phyloP scores from a whole-genome alignment of 192 early-diverging fungal species.

The Allomyces macrogynus region DNA sequence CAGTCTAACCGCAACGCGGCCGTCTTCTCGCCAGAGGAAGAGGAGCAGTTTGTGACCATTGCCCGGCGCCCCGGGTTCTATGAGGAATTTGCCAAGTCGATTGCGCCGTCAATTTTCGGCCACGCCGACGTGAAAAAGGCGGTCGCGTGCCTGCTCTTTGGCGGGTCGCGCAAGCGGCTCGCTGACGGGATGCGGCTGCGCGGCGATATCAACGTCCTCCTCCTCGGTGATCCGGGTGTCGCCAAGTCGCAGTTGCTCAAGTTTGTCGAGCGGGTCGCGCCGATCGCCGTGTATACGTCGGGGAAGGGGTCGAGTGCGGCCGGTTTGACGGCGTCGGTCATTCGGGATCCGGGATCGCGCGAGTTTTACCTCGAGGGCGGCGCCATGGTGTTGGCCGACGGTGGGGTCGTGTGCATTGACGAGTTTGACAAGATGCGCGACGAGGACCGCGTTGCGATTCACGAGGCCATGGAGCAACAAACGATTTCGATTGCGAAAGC shows the following conservation, averaged over 20 bases:
- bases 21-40: slow-evolving; percentile 74
- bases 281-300: slow-evolving; percentile 96
- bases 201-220: slow-evolving; percentile 93
- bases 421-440: slow-evolving; percentile 99
- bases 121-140: slow-evolving; percentile 91
- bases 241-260: slow-evolving; percentile 96
- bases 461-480: slow-evolving; percentile 99
- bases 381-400: slow-evolving; percentile 97
- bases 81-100: slow-evolving; percentile 70
- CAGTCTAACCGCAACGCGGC: slow-evolving; percentile 23
- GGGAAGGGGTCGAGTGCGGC: slow-evolving; percentile 97
- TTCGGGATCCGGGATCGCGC: slow-evolving; percentile 72
- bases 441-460: slow-evolving; percentile 97
- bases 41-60: slow-evolving; percentile 77
- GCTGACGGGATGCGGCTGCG: slow-evolving; percentile 92
- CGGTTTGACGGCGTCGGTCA: slow-evolving; percentile 94
- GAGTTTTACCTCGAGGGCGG: slow-evolving; percentile 97
- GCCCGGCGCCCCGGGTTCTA: slow-evolving; percentile 74
- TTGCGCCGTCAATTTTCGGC: slow-evolving; percentile 94
- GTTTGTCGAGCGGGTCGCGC: slow-evolving; percentile 92
- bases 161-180: slow-evolving; percentile 85
- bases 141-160: slow-evolving; percentile 82
- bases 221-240: slow-evolving; percentile 95
- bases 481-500: slow-evolving; percentile 99
- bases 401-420: slow-evolving; percentile 98